Evolutionary conservation across 2,329 filamentous ascomycete species (phyloP).

Genomic region (Fusarium sp.): DNA sequence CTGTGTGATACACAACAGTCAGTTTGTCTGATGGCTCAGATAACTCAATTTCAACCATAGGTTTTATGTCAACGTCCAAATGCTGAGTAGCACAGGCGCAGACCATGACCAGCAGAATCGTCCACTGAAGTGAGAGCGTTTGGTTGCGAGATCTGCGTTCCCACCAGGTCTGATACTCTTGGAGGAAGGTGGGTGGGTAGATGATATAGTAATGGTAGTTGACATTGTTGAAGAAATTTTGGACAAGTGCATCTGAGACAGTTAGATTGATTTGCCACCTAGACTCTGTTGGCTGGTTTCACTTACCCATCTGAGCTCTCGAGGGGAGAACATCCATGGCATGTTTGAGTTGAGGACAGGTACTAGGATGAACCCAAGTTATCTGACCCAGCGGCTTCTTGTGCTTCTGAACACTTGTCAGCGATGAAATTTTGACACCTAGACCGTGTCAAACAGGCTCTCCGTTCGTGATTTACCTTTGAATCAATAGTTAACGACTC

Average conservation of each 20-base stretch:
- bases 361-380: slow-evolving; percentile 32
- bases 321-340: slow-evolving; percentile 50
- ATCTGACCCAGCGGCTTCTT: slow-evolving; percentile 34
- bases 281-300: too few relatives aligned
- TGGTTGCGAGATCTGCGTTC: slow-evolving; percentile 41
- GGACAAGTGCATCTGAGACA: slow-evolving; percentile 49
- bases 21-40: slow-evolving; percentile 44
- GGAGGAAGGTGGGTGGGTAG: slow-evolving; percentile 50
- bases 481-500: slow-evolving; percentile 41
- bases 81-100: slow-evolving; percentile 54
- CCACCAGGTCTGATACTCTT: slow-evolving; percentile 54
- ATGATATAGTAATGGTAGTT: slow-evolving; percentile 56
- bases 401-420: slow-evolving; percentile 6
- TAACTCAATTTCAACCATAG: slow-evolving; percentile 48
- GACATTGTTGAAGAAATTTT: slow-evolving; percentile 52
- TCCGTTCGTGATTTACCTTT: slow-evolving; percentile 35
- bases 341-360: slow-evolving; percentile 49
- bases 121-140: slow-evolving; percentile 52
- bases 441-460: not conserved
- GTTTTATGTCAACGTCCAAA: slow-evolving; percentile 46
- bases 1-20: slow-evolving; percentile 49
- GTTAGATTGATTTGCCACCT: not conserved
- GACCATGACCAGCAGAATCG: slow-evolving; percentile 52
- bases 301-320: slow-evolving; percentile 51
- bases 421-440: too few relatives aligned